These are phyloP conservation scores for Geotrichum australiense DNA, from an alignment of 1,139 yeast genomes.

Conservation along the genomic window DNA sequence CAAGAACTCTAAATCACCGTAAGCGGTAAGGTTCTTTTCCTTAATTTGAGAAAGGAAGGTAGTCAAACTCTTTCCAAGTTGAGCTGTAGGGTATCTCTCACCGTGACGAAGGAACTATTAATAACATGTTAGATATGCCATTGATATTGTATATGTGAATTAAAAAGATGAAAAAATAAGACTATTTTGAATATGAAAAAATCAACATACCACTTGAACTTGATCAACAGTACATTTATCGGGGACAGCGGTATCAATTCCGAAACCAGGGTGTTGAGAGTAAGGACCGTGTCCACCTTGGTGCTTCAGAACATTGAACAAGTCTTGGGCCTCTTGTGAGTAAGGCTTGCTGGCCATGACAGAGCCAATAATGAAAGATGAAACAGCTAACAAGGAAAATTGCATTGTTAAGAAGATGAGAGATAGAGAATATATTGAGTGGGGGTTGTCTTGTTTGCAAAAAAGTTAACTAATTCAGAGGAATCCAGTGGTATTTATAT, in stretches of 20 bases:
- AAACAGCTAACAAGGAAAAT: too few species aligned
- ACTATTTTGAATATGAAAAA: background rate
- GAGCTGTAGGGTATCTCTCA: slow-evolving; percentile 54
- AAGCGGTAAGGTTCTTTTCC: slow-evolving; percentile 22
- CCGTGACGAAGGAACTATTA: slow-evolving; percentile 54
- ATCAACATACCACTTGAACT: slow-evolving; percentile 42
- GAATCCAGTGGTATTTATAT: too few species aligned
- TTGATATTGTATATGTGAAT: background rate
- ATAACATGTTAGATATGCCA: slow-evolving; percentile 22
- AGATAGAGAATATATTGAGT: too few species aligned
- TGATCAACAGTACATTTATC: slow-evolving; percentile 51
- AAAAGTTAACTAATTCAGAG: too few species aligned
- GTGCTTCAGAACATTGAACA: slow-evolving; percentile 31
- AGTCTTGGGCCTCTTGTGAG: slow-evolving; percentile 29
- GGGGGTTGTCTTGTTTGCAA: too few species aligned
- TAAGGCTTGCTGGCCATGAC: slow-evolving; percentile 11
- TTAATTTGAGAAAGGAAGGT: slow-evolving; percentile 9
- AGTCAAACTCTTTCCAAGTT: slow-evolving; percentile 1
- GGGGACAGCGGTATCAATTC: slow-evolving; percentile 42
- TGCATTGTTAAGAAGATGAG: too few species aligned
- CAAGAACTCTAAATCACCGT: slow-evolving; percentile 35
- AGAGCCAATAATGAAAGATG: too few species aligned
- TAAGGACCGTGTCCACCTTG: slow-evolving; percentile 45
- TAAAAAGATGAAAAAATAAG: background rate
- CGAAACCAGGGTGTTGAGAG: slow-evolving; percentile 38